These are phyloP conservation scores for Carnegiea gigantea DNA, from an alignment of 179 eudicot genomes.

Conservation along the genomic window DNA sequence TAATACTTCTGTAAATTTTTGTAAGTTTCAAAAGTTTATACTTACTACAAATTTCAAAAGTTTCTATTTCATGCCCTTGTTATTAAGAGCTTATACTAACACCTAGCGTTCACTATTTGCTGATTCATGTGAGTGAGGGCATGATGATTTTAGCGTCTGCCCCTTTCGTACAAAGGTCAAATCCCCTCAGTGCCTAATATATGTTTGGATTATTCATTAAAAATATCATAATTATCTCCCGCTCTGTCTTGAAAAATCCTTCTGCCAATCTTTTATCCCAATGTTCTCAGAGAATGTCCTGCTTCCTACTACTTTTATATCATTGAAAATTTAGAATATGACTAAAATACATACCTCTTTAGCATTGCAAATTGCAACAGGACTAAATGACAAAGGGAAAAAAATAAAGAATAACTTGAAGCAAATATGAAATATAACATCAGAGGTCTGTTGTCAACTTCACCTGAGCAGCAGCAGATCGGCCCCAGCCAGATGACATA, in stretches of 20 bases:
- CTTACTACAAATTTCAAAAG: no score
- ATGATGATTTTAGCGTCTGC: no score
- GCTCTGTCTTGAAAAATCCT: neutral
- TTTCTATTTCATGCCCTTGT: neutral
- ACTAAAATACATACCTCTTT: neutral
- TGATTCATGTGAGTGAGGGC: no score
- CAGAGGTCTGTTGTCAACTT: slow-evolving; percentile 5
- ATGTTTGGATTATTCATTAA: no score
- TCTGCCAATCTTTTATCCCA: neutral
- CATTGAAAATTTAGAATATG: neutral
- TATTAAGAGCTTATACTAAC: no score
- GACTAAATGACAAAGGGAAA: neutral
- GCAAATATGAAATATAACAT: neutral
- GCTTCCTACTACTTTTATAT: neutral
- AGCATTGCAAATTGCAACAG: neutral
- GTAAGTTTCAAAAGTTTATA: no score
- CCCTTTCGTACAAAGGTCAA: no score
- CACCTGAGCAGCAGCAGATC: slow-evolving; percentile 95
- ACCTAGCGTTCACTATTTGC: neutral
- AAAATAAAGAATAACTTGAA: neutral
- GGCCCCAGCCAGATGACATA: slow-evolving; percentile 97
- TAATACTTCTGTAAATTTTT: neutral
- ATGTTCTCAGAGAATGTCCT: neutral
- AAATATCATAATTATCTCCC: neutral
- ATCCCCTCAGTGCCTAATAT: no score